Evolutionary conservation across 2,329 filamentous ascomycete genomes (phyloP).

Genomic region (Davidsoniella eucalypti): DNA sequence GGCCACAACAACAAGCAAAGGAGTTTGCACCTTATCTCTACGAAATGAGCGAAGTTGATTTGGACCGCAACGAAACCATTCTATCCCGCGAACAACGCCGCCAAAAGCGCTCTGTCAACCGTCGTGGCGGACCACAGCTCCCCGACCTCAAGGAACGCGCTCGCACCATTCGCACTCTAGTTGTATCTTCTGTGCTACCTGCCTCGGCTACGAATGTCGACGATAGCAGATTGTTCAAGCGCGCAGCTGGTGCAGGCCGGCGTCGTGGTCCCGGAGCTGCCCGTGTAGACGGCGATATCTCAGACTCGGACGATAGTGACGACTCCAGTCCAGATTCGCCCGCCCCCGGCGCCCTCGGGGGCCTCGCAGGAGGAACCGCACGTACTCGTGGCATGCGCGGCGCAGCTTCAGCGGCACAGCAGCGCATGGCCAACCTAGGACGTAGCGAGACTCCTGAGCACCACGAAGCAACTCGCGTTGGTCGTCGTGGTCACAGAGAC

Average conservation of each 20-base stretch:
- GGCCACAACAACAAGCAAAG: constrained; percentile 81
- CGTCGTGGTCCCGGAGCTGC: constrained; percentile 25
- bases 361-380: constrained; percentile 49
- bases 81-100: constrained; percentile 86
- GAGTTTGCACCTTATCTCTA: constrained; percentile 90
- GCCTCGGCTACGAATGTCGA: constrained; percentile 68
- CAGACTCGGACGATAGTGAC: constrained; percentile 83
- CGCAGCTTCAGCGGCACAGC: constrained; percentile 71
- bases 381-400: constrained; percentile 79
- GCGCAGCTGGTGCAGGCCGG: constrained; percentile 42
- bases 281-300: constrained; percentile 49
- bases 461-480: constrained; percentile 51
- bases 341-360: constrained; percentile 46
- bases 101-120: constrained; percentile 89
- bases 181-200: constrained; percentile 84
- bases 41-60: constrained; percentile 76
- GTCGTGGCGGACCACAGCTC: constrained; percentile 76
- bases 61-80: constrained; percentile 80
- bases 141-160: constrained; percentile 95
- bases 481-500: constrained; percentile 42
- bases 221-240: constrained; percentile 76
- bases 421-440: constrained; percentile 65
- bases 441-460: constrained; percentile 86
- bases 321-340: constrained; percentile 80
- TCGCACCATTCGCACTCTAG: constrained; percentile 77